Base-by-base conservation (phyloP, 495 filamentous ascomycete species). In the Darksidea phi region DNA sequence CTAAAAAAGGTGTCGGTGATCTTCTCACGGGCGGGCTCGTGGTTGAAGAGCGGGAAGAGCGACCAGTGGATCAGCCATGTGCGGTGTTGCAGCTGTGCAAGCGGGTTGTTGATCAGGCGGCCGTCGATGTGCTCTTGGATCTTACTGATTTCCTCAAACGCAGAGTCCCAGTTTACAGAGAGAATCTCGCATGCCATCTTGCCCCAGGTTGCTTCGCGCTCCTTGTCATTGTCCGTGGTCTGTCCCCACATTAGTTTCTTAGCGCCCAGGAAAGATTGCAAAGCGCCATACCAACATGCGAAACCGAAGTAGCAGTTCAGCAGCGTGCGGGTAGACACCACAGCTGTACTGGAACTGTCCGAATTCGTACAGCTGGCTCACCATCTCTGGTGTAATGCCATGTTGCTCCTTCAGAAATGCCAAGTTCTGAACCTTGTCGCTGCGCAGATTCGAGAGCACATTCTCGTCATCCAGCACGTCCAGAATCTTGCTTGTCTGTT, bases 21-120 rank as follows among this genome's bases (percentile, higher is more conserved):
- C 64, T 80, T 83, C 64, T 98, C 94, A 63, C 91, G 88, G 54
- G 92, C 90, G 66, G 88, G 82, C 71, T 95, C 92, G 77, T 92
- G 86, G 82, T 97, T 96, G 84, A 97, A 98, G 80, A 96, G 93
- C 55, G 95, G 94, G 84, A 97, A 98, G 57, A 98, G 84, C 42
- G 88, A 86, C 94, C 94, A 98, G 86, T 97, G 95, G 71, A 96
- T 88, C 67, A 98, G 82, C 90, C 92, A 95, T 28, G 91, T 93
- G 61, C 95, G 90, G 79, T 96, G 91, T 70, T 89, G 84, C 26
- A 98, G 87, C 76, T 98, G 94, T 25, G 86, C 91, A 54, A 97
- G 80, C 11, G 95, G 90, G 80, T 95, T 96, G 82, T 88, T 92
- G 83, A 95, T 95, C 48, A 97, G 84, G 72, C 89, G 87, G 53